Percentiles rank a stretch among this genome's conserved stretches.
These are phyloP conservation scores for Asterophora parasitica DNA, from an alignment of 768 basidiomycete genomes.

Conservation along the genomic window DNA sequence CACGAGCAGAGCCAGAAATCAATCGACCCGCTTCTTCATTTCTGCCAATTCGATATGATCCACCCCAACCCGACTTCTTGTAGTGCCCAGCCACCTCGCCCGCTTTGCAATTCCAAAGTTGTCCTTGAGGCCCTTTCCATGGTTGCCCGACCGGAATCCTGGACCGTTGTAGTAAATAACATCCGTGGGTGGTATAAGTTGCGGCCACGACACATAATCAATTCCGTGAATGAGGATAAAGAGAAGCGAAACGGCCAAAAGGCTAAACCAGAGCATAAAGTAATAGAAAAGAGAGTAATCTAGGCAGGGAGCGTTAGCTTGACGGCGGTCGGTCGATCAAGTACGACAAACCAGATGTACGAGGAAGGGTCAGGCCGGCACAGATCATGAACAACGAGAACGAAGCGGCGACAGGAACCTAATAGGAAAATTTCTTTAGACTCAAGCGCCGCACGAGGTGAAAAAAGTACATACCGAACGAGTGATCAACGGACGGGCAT, in stretches of 20 bases:
- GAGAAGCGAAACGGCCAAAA: slow-evolving; percentile 54
- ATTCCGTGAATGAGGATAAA: slow-evolving; percentile 86
- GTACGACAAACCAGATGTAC: slow-evolving; percentile 70
- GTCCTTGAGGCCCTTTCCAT: slow-evolving; percentile 65
- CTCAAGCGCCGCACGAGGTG: background rate
- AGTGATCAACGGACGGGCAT: slow-evolving; percentile 75
- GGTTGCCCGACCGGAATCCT: slow-evolving; percentile 71
- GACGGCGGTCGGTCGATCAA: background rate
- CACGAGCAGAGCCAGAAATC: slow-evolving; percentile 14
- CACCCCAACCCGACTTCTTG: slow-evolving; percentile 35
- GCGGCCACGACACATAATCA: slow-evolving; percentile 94
- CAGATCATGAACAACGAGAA: slow-evolving; percentile 87
- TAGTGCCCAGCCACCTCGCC: slow-evolving; percentile 32
- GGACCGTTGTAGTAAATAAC: slow-evolving; percentile 86
- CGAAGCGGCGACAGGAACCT: slow-evolving; percentile 82
- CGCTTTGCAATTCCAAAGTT: slow-evolving; percentile 30
- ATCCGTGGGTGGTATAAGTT: slow-evolving; percentile 78
- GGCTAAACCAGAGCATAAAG: slow-evolving; percentile 71
- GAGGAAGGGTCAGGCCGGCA: slow-evolving; percentile 80
- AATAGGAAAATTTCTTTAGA: slow-evolving; percentile 5
- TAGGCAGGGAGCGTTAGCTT: slow-evolving; percentile 24
- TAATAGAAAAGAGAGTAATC: slow-evolving; percentile 86
- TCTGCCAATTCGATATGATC: slow-evolving; percentile 80
- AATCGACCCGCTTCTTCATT: slow-evolving; percentile 74
- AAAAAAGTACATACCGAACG: slow-evolving; percentile 55